These are phyloP conservation scores for Artemisia tridentata DNA, from an alignment of 129 eudicot genomes.

Conservation along the genomic window DNA sequence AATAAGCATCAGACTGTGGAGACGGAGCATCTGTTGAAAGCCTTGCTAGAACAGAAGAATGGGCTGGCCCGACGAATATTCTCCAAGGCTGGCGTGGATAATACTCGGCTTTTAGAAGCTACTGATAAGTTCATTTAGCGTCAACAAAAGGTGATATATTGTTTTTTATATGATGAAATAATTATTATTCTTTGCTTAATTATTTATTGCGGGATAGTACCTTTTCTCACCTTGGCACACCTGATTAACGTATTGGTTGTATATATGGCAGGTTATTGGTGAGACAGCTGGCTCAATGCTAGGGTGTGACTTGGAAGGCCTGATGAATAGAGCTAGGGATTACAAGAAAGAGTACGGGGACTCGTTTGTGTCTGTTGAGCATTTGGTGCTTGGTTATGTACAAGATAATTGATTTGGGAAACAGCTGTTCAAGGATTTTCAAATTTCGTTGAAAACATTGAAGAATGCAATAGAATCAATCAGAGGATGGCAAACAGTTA, in stretches of 20 bases:
- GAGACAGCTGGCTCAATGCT: slow-evolving; percentile 94
- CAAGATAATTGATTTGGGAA: slow-evolving; percentile 87
- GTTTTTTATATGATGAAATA: not conserved
- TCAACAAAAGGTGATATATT: slow-evolving; percentile 72
- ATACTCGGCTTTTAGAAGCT: slow-evolving; percentile 85
- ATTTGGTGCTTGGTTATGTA: slow-evolving; percentile 78
- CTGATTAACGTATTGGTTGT: not conserved
- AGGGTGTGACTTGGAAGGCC: slow-evolving; percentile 83
- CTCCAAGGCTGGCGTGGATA: slow-evolving; percentile 89
- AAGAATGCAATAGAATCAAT: slow-evolving; percentile 70
- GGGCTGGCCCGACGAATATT: slow-evolving; percentile 94
- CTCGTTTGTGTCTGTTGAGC: slow-evolving; percentile 93
- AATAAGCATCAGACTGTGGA: slow-evolving; percentile 96
- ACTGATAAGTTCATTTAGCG: slow-evolving; percentile 84
- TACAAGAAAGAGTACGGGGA: slow-evolving; percentile 90
- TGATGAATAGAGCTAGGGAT: slow-evolving; percentile 83
- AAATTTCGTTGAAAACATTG: slow-evolving; percentile 53
- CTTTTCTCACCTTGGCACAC: not conserved
- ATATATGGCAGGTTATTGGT: slow-evolving; percentile 64
- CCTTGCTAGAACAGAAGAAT: slow-evolving; percentile 87
- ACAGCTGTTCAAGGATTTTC: slow-evolving; percentile 74
- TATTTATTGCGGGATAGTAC: too few species aligned
- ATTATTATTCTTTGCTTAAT: not conserved
- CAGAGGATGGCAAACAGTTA: slow-evolving; percentile 86
- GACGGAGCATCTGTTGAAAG: slow-evolving; percentile 93